Conservation (phyloP, 768 basidiomycete species). For the Russula vinacea region DNA sequence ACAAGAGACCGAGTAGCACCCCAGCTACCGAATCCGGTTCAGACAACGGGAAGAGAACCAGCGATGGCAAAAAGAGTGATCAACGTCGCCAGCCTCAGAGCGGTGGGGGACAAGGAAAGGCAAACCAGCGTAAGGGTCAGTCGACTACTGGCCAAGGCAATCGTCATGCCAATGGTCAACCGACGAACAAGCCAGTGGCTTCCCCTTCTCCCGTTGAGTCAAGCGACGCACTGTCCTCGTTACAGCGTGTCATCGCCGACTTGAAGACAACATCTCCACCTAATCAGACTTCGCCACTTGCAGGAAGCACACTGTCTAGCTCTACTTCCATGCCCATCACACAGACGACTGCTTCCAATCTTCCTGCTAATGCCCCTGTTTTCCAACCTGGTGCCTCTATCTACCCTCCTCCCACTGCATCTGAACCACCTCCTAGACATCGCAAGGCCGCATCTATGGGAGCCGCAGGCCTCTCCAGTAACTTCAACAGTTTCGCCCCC, state of each 20-base stretch:
- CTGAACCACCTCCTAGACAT: slow-evolving; percentile 58
- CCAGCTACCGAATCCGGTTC: slow-evolving; percentile 64
- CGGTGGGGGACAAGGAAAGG: slow-evolving; percentile 39
- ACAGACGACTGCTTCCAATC: slow-evolving; percentile 47
- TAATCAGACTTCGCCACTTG: slow-evolving; percentile 43
- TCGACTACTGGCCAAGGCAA: slow-evolving; percentile 54
- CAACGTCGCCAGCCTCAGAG: slow-evolving; percentile 42
- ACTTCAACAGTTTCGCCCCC: slow-evolving; percentile 71
- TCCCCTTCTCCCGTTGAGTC: slow-evolving; percentile 58
- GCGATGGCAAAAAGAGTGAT: slow-evolving; percentile 54
- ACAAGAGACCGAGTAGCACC: slow-evolving; percentile 50
- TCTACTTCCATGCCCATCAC: slow-evolving; percentile 47
- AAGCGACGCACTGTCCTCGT: slow-evolving; percentile 78
- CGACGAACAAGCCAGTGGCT: slow-evolving; percentile 31
- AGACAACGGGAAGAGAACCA: slow-evolving; percentile 59
- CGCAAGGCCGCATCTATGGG: slow-evolving; percentile 81
- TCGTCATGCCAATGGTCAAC: slow-evolving; percentile 49
- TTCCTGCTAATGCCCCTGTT: slow-evolving; percentile 64
- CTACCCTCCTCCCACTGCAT: slow-evolving; percentile 47
- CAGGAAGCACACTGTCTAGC: slow-evolving; percentile 39
- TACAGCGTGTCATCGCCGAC: slow-evolving; percentile 93
- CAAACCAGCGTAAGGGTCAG: slow-evolving; percentile 27
- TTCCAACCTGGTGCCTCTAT: slow-evolving; percentile 68
- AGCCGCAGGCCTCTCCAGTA: slow-evolving; percentile 51
- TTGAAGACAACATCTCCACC: slow-evolving; percentile 80